phyloP scores from a whole-genome alignment of 2,329 filamentous ascomycete genomes.

The Fusarium sterilihyphosum region DNA sequence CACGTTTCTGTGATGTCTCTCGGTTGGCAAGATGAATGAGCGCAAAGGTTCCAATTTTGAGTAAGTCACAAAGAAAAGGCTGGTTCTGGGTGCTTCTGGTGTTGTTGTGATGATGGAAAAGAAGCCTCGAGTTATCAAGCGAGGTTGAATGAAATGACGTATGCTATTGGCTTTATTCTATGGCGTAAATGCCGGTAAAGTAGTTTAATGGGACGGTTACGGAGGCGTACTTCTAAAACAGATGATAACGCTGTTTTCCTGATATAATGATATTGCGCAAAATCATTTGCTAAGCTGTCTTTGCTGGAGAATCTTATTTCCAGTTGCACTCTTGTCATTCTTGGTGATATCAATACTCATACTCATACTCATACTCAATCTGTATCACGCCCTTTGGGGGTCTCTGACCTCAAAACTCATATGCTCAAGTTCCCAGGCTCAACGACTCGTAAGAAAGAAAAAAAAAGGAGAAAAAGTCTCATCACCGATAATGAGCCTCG shows the following conservation, averaged over 20 bases:
- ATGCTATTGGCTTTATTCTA: background rate
- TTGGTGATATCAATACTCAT: background rate
- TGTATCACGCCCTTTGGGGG: background rate
- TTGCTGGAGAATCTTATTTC: background rate
- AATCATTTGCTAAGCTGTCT: background rate
- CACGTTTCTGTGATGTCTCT: no score
- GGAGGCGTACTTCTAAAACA: background rate
- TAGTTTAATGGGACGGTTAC: background rate
- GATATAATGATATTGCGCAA: background rate
- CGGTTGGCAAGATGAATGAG: background rate
- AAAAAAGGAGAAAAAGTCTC: background rate
- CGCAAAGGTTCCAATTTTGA: background rate
- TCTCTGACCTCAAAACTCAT: background rate
- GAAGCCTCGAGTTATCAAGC: background rate
- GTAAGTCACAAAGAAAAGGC: background rate
- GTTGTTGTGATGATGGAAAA: background rate
- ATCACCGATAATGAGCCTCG: no score
- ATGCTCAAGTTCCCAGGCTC: background rate
- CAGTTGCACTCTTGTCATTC: background rate
- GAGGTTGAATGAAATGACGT: conserved; percentile 24
- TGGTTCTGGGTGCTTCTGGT: background rate
- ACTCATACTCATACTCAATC: background rate
- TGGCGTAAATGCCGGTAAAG: background rate
- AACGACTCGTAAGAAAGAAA: background rate
- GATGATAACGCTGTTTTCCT: background rate